Percentiles rank a stretch among this genome's conserved stretches.
phyloP scores from a whole-genome alignment of 1,139 yeast species.

The Arxiozyma bovina region DNA sequence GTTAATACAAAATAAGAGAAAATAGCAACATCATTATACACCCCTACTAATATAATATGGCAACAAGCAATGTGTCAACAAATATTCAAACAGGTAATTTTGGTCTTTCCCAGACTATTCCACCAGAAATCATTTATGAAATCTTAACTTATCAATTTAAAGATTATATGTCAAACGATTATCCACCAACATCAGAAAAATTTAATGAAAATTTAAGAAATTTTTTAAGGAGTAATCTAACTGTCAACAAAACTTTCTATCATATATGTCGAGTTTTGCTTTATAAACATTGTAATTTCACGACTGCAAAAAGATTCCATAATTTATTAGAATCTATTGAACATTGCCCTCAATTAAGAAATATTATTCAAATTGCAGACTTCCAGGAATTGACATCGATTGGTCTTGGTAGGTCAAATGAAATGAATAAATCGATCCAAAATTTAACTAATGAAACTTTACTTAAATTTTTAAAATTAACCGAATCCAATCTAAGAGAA shows the following conservation, averaged over 20 bases:
- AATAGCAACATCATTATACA: background rate
- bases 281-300: conserved; percentile 41
- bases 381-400: conserved; percentile 84
- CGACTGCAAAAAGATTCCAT: conserved; percentile 76
- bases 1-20: background rate
- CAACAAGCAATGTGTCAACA: background rate
- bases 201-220: conserved; percentile 30
- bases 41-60: background rate
- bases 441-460: conserved; percentile 78
- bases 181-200: conserved; percentile 32
- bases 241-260: conserved; percentile 33
- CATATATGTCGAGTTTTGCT: conserved; percentile 32
- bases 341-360: conserved; percentile 44
- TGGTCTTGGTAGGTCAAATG: conserved; percentile 81
- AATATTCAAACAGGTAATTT: background rate
- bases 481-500: conserved; percentile 63
- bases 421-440: conserved; percentile 85
- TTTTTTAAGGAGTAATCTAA: conserved; percentile 32
- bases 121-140: conserved; percentile 34
- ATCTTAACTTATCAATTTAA: conserved; percentile 34
- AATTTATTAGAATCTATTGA: conserved; percentile 54
- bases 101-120: conserved; percentile 12
- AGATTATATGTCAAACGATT: conserved; percentile 34
- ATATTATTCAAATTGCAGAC: conserved; percentile 68
- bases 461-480: conserved; percentile 46